Evolutionary conservation across 371 early-diverging fungal species (phyloP), one percentile per base, ranked within the genome.

Genomic region (Syncephalis plumigaleata): DNA sequence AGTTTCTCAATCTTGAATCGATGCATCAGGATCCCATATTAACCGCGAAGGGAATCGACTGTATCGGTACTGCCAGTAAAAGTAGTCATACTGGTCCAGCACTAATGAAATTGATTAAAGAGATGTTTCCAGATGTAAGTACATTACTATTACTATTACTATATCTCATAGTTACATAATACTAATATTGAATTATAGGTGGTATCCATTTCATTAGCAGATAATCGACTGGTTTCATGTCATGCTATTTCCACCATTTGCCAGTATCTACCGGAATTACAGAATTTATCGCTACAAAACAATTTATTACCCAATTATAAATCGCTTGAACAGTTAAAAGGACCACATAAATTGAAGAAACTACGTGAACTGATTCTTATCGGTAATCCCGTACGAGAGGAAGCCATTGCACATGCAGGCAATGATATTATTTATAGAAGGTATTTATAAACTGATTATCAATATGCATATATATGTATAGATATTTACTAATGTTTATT

Each of bases 51-150:
- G 24, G 24, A 3, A 43, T 43, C 11, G 22, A 24, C 22, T 18
- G 18, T 4, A 43, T 43, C 11, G 43, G 43, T 13, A 13, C 15
- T 5, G 43, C 43, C 21, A 22, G 43, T 13, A 18, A 18, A 18
- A 20, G 22, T 24, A 22, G 22, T 20, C 18, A 43, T 13, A 43
- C 22, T 2, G 43, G 43, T 2, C 43, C 43, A 43, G 43, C 21
- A 20, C 18, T 43, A 18, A 22, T 43, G 11, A 43, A 43, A 43
- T 22, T 43, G 22, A 20, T 24, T 20, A 22, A 18, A 18, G 43
- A 43, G 22, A 43, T 43, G 43, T 43, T 43, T 43, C 43, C 43
- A 22, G 43, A 43, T 22, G 43, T 43, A 43, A 3, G 43, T 18
- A 22, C 16, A 20, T 13, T 11, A 3, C 18, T 43, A 43, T 9